These are phyloP conservation scores for Herpotrichia juniperi DNA, from an alignment of 2,329 filamentous ascomycete species.

Conservation along the genomic window DNA sequence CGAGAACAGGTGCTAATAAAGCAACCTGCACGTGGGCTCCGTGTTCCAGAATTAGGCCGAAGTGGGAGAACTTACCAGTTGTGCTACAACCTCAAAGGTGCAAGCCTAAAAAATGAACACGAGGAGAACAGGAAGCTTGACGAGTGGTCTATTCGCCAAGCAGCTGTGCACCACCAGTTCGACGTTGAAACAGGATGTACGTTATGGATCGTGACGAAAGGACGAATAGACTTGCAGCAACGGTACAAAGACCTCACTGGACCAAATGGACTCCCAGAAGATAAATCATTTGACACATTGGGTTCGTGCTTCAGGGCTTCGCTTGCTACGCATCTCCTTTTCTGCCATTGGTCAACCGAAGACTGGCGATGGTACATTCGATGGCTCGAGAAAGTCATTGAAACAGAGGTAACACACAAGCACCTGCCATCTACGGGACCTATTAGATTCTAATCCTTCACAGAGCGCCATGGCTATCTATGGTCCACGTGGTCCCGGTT, in stretches of 20 bases:
- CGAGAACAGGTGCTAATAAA: constrained; percentile 36
- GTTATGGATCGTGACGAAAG: constrained; percentile 52
- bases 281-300: constrained; percentile 36
- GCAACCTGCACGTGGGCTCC: constrained; percentile 9
- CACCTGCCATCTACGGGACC: background rate
- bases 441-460: background rate
- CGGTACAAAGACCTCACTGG: constrained; percentile 39
- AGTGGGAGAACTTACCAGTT: constrained; percentile 46
- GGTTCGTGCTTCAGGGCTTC: constrained; percentile 45
- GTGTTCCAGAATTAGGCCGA: constrained; percentile 30
- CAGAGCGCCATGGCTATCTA: constrained; percentile 23
- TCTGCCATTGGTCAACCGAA: constrained; percentile 49
- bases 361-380: constrained; percentile 52
- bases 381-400: constrained; percentile 45
- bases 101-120: constrained; percentile 15
- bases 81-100: constrained; percentile 44
- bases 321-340: constrained; percentile 46
- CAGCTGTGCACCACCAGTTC: constrained; percentile 49
- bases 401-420: constrained; percentile 31
- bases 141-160: constrained; percentile 47
- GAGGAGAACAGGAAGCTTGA: constrained; percentile 14
- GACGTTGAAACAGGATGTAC: constrained; percentile 43
- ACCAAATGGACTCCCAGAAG: constrained; percentile 34
- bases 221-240: constrained; percentile 25
- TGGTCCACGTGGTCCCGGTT: constrained; percentile 15